Base-by-base conservation (phyloP, 2,329 filamentous ascomycete genomes). In the Emergomyces africanus region DNA sequence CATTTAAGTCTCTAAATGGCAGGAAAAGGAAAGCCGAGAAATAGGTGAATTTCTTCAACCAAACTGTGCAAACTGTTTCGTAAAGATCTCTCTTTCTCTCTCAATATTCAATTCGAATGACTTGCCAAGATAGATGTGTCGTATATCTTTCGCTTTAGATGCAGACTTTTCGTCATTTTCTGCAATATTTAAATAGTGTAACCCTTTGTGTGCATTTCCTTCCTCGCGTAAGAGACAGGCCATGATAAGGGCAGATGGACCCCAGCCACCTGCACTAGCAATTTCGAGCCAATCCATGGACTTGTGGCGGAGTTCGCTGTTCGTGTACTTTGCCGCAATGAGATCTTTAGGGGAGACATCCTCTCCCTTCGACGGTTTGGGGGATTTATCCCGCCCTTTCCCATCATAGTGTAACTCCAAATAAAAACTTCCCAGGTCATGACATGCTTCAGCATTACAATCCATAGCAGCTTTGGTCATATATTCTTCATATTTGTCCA, bases 121-220 rank as follows among this genome's bases (percentile, higher is more conserved):
- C 30, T 35, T n/a, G 28, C 72, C 71, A 59, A 73, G 77, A 86
- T 86, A 89, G 65, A 88, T 88, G 3, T 76, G 72, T 60, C 87
- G 79, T 0, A 90, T 71, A 2, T 72, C 72, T 20, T 81, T 69
- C 1, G 81, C 82, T 25, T 81, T 74, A 59, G 88, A 85, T 0
- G 56, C 44, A 37, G 55, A 61, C 4, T 59, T 50, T 23, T 61
- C 57, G 28, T 65, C 54, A 8, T 62, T 15, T 25, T 61, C 59
- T 20, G 61, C 53, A 15, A 59, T 28, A 1, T 64, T 60, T 25
- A 69, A 61, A 25, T 66, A 58, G 4, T 61, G 35, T 28, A 60
- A 41, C 4, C 66, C 66, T 14, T 61, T 46, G 0, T 61, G 57
- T 5, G 50, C 28, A 4, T 62, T 12, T 1, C 68, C 68, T 39